These are phyloP conservation scores for Chlamydomonas sp. DNA, from an alignment of 139 green algal species.

Conservation along the genomic window DNA sequence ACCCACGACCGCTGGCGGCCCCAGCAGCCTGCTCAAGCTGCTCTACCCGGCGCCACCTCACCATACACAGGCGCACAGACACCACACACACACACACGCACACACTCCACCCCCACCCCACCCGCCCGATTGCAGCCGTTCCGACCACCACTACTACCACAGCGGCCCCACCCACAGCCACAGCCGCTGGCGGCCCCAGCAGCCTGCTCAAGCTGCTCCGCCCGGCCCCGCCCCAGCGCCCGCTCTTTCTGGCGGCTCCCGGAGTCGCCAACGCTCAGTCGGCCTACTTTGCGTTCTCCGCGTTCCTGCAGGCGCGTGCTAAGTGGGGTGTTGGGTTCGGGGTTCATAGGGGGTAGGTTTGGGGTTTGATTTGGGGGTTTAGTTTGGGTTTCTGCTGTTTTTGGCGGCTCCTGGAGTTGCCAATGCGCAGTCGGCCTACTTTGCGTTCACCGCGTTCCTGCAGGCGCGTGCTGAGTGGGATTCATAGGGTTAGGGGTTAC, in stretches of 20 bases:
- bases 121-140: too few species aligned
- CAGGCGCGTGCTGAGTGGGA: too few species aligned
- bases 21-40: too few species aligned
- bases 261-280: conserved; percentile 87
- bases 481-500: too few species aligned
- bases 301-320: conserved; percentile 28
- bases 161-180: background rate
- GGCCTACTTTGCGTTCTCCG: conserved; percentile 63
- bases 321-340: too few species aligned
- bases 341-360: too few species aligned
- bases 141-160: too few species aligned
- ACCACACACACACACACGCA: conserved; percentile 14
- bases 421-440: conserved; percentile 81
- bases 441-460: conserved; percentile 45
- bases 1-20: too few species aligned
- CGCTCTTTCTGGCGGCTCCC: conserved; percentile 78
- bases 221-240: conserved; percentile 29
- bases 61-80: conserved; percentile 1
- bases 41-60: too few species aligned
- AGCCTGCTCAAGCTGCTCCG: conserved; percentile 70
- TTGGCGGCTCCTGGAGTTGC: conserved; percentile 79
- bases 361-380: too few species aligned
- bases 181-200: conserved; percentile 27
- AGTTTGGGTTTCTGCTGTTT: too few species aligned
- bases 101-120: too few species aligned